Percentiles rank a stretch among this genome's conserved stretches.
phyloP scores from a whole-genome alignment of 495 filamentous ascomycete species.

The Copromyces sp. region DNA sequence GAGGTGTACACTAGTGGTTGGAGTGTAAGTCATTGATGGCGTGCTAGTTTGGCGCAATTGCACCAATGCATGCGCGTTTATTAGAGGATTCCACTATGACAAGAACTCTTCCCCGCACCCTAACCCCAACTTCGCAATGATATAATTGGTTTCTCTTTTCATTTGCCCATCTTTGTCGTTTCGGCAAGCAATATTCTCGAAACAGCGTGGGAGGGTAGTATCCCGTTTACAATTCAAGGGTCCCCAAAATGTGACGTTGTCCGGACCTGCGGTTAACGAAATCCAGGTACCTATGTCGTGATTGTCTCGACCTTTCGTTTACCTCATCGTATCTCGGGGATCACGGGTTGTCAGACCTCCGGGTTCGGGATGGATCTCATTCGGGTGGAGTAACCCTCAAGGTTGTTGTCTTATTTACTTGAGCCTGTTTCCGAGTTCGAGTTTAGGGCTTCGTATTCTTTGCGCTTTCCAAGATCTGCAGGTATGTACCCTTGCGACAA shows the following conservation, averaged over 20 bases:
- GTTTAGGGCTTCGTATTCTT: neutral
- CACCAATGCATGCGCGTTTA: neutral
- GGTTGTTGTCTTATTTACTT: neutral
- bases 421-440: neutral
- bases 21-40: conserved; percentile 10
- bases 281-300: neutral
- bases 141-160: neutral
- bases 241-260: neutral
- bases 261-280: neutral
- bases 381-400: neutral
- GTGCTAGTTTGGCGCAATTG: conserved; percentile 15
- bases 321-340: neutral
- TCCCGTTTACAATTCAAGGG: neutral
- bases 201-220: neutral
- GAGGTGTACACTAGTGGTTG: neutral
- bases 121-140: neutral
- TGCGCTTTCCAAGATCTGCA: neutral
- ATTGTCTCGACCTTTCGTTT: neutral
- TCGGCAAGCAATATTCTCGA: neutral
- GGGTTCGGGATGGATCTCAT: neutral
- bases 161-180: neutral
- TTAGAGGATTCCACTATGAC: neutral
- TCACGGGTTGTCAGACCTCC: neutral
- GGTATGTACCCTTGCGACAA: neutral
- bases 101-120: neutral